Evolutionary conservation across 805 yeast genomes (phyloP).

Genomic region (Pichia phayaonensis): DNA sequence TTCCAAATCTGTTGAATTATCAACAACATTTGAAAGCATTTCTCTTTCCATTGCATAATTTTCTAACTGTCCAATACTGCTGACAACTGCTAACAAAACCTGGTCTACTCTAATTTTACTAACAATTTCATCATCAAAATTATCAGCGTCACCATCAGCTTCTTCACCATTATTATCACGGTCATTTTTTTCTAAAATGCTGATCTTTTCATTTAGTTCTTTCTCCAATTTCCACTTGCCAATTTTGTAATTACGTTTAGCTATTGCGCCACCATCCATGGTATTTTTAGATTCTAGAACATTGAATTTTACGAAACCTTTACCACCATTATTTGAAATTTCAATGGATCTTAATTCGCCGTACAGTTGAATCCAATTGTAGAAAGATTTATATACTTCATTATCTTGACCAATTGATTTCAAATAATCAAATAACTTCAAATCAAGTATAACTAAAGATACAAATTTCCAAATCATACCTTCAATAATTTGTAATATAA

Average conservation of each 20-base stretch:
- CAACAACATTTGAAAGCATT: constrained; percentile 40
- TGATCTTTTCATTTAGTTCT: constrained; percentile 39
- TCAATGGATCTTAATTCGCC: constrained; percentile 4
- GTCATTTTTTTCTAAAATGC: constrained; percentile 30
- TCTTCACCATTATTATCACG: constrained; percentile 9
- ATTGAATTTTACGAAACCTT: constrained; percentile 8
- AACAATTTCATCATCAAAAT: constrained; percentile 55
- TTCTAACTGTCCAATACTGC: constrained; percentile 51
- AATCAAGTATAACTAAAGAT: constrained; percentile 1
- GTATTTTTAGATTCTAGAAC: constrained; percentile 5
- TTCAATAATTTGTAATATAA: constrained; percentile 11
- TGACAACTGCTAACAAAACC: constrained; percentile 42
- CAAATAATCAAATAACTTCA: constrained; percentile 1
- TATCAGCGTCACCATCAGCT: constrained; percentile 15
- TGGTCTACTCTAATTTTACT: constrained; percentile 51
- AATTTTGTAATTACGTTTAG: constrained; percentile 64
- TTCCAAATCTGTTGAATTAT: constrained; percentile 11
- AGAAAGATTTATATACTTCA: constrained; percentile 1
- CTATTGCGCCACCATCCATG: constrained; percentile 29
- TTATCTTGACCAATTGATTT: not conserved
- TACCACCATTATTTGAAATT: constrained; percentile 5
- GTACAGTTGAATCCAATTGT: constrained; percentile 10
- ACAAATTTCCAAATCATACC: constrained; percentile 7
- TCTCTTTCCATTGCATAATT: constrained; percentile 57
- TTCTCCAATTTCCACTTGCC: constrained; percentile 56